phyloP scores from a whole-genome alignment of 352 stramenopile species.

The Globisporangium emineosum region DNA sequence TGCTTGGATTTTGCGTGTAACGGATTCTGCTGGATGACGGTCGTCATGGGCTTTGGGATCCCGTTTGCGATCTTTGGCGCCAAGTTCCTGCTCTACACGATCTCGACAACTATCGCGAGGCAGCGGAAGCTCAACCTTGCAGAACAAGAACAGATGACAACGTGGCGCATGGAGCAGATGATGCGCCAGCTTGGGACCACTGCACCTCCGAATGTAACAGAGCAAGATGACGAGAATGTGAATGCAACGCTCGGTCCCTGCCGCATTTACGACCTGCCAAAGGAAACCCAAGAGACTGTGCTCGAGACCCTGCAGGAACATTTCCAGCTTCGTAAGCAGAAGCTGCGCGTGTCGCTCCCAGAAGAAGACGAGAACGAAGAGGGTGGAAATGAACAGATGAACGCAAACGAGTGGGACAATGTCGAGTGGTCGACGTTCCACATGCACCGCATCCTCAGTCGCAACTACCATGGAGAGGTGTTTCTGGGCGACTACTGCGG shows the following conservation, averaged over 20 bases:
- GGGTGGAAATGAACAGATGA: neutral
- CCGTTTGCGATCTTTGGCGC: conserved; percentile 47
- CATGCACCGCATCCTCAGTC: conserved; percentile 22
- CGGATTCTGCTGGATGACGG: conserved; percentile 59
- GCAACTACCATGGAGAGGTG: conserved; percentile 60
- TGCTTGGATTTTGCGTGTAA: conserved; percentile 57
- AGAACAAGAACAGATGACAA: conserved; percentile 63
- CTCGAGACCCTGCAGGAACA: conserved; percentile 58
- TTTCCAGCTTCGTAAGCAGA: conserved; percentile 53
- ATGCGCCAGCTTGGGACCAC: conserved; percentile 45
- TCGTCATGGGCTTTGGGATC: conserved; percentile 45
- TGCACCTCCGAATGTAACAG: conserved; percentile 3
- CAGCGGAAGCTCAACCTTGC: conserved; percentile 42
- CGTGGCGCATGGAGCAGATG: conserved; percentile 65
- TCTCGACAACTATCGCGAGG: conserved; percentile 37
- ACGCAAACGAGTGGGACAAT: conserved; percentile 13
- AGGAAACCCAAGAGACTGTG: conserved; percentile 56
- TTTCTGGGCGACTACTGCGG: conserved; percentile 60
- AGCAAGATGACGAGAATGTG: conserved; percentile 20
- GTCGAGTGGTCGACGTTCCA: conserved; percentile 40
- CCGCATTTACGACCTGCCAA: conserved; percentile 56
- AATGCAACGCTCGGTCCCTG: conserved; percentile 25
- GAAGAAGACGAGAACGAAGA: conserved; percentile 7
- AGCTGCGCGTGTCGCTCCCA: conserved; percentile 13
- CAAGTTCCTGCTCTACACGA: conserved; percentile 46